Evolutionary conservation across 2,329 filamentous ascomycete species (phyloP), one percentile per base, ranked within the genome.

Genomic region (Xylaria polymorpha): DNA sequence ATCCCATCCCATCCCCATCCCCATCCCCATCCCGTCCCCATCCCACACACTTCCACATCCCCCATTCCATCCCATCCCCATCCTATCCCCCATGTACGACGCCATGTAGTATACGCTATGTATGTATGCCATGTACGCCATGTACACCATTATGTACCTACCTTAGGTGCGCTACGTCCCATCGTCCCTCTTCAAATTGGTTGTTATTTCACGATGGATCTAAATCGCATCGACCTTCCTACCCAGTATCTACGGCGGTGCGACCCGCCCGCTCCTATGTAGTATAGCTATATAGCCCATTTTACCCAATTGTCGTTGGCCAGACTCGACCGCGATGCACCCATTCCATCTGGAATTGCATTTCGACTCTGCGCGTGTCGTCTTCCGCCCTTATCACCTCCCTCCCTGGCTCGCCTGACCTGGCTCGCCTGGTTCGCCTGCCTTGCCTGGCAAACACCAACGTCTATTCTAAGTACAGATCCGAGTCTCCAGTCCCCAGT

Each of bases 181-280:
- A 46, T 5, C 6, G 43, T 44, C 14, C 20, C 46, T 64, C 50
- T 10, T 64, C 41, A 44, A 56, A 50, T 67, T 57, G 41, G 39
- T 25, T 56, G 53, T 29, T 29, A 20, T 9, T 25, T 41, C 37
- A 18, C 55, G 25, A 59, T 44, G 15, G 56, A 44, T 14, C 56
- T 32, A 20, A 44, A 59, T 35, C 56, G 56, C 56, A 44, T 59
- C 56, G 56, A 59, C 56, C 56, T 59, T 59, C 56, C 56, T 59
- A 59, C 35, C 60, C 61, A 41, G 22, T 64, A 56, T 48, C 48
- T 55, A 22, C 43, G 41, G 61, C 53, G 46, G 53, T 41, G 50
- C 53, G 32, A 64, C 61, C 62, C 37, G 62, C 39, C 48, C 62
- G 35, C 62, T 22, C 39, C 41, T 56, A 58, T 43, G 51, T 58